Conservation (phyloP, 768 basidiomycete genomes). For the Candolleomyces aberdarensis region DNA sequence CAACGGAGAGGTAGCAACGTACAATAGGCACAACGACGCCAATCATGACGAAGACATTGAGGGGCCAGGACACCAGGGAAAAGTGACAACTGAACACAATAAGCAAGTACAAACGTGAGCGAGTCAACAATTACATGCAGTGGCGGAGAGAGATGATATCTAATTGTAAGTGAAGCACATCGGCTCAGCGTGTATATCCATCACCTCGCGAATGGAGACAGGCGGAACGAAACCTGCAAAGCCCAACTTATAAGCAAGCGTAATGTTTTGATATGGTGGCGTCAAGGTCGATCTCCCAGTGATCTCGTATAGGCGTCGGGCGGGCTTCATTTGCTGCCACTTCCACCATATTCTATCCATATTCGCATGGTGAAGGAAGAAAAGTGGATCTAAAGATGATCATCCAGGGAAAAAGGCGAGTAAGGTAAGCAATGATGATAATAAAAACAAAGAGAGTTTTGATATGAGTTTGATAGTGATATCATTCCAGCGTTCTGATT, state of each 20-base stretch:
- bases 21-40: no score
- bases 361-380: slow-evolving; percentile 38
- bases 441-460: not conserved
- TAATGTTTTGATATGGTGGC: slow-evolving; percentile 28
- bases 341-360: slow-evolving; percentile 40
- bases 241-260: slow-evolving; percentile 26
- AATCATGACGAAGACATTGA: no score
- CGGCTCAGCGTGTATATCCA: slow-evolving; percentile 24
- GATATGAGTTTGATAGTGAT: no score
- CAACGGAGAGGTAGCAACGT: not conserved
- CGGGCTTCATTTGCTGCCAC: slow-evolving; percentile 28
- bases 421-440: not conserved
- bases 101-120: not conserved
- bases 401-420: not conserved
- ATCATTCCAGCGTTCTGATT: no score
- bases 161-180: slow-evolving; percentile 29
- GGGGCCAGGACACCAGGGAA: not conserved
- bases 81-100: not conserved
- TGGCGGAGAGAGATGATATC: not conserved
- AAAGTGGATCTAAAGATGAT: slow-evolving; percentile 30
- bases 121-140: not conserved
- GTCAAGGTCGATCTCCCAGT: slow-evolving; percentile 28
- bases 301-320: slow-evolving; percentile 27
- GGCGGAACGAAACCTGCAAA: slow-evolving; percentile 23
- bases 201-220: slow-evolving; percentile 26